Percentiles rank a stretch among this genome's conserved stretches.
Evolutionary conservation across 495 filamentous ascomycete species (phyloP).

Genomic region (Talaromyces liani): DNA sequence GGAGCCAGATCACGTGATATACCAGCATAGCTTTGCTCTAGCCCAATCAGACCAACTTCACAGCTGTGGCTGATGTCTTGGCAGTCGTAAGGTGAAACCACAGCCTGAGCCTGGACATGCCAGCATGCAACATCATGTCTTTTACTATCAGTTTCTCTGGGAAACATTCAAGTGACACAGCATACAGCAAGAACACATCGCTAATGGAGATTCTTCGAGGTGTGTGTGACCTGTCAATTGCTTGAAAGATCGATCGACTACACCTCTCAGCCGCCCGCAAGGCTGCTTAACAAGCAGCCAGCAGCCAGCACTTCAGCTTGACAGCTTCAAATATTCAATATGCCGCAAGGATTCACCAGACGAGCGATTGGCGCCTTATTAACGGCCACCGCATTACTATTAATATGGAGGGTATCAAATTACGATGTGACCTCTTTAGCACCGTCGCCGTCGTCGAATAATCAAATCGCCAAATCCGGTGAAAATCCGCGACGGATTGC

Average conservation of each 20-base stretch:
- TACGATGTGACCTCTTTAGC: background rate
- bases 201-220: background rate
- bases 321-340: background rate
- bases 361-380: slow-evolving; percentile 7
- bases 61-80: background rate
- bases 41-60: background rate
- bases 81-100: background rate
- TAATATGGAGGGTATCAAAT: slow-evolving; percentile 6
- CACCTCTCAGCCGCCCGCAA: background rate
- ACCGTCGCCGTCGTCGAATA: background rate
- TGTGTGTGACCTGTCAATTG: background rate
- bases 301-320: background rate
- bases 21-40: background rate
- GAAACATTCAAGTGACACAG: background rate
- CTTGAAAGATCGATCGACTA: background rate
- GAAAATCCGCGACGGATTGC: slow-evolving; percentile 10
- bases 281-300: background rate
- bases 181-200: background rate
- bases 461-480: background rate
- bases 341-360: slow-evolving; percentile 8
- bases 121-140: background rate
- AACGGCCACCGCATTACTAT: background rate
- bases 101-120: background rate
- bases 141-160: background rate
- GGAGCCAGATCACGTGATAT: background rate